Percentiles rank a stretch among this genome's conserved stretches.
These are phyloP conservation scores for Prunus dulcis DNA, from an alignment of 306 rosid species.

Conservation along the genomic window DNA sequence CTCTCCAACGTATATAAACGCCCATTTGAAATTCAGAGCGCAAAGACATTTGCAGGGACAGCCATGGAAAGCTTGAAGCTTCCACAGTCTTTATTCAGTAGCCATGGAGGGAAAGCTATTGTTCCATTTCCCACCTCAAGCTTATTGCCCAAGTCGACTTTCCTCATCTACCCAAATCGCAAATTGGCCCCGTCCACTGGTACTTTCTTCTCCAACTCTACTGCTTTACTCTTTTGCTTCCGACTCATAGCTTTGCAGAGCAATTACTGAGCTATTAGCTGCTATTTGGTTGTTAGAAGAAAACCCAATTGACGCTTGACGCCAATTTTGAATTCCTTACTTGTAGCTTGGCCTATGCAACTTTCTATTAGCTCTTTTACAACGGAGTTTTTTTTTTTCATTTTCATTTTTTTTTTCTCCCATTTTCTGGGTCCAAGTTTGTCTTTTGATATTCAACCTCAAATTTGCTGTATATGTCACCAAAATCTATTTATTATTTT, in stretches of 20 bases:
- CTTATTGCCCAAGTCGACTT: conserved; percentile 15
- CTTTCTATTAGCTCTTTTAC: background rate
- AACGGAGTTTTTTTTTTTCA: background rate
- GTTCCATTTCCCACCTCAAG: conserved; percentile 21
- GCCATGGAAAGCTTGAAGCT: conserved; percentile 44
- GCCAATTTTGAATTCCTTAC: background rate
- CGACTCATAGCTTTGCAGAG: background rate
- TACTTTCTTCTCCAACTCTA: conserved; percentile 16
- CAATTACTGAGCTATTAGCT: background rate
- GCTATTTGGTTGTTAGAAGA: background rate
- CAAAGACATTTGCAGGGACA: background rate
- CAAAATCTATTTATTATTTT: background rate
- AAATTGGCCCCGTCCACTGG: conserved; percentile 24
- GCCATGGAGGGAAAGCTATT: conserved; percentile 28
- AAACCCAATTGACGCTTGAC: background rate
- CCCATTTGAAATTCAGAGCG: conserved; percentile 11
- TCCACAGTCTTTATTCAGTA: conserved; percentile 8
- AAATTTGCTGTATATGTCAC: background rate
- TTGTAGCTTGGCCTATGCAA: background rate
- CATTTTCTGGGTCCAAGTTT: background rate
- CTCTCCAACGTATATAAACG: conserved; percentile 26
- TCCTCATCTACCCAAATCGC: conserved; percentile 14
- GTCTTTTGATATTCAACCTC: background rate
- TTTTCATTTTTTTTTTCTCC: background rate
- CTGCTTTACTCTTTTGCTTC: background rate